Evolutionary conservation across 116 monocot genomes (phyloP), one percentile per base, ranked within the genome.

Genomic region (Papilionanthe hybrid): DNA sequence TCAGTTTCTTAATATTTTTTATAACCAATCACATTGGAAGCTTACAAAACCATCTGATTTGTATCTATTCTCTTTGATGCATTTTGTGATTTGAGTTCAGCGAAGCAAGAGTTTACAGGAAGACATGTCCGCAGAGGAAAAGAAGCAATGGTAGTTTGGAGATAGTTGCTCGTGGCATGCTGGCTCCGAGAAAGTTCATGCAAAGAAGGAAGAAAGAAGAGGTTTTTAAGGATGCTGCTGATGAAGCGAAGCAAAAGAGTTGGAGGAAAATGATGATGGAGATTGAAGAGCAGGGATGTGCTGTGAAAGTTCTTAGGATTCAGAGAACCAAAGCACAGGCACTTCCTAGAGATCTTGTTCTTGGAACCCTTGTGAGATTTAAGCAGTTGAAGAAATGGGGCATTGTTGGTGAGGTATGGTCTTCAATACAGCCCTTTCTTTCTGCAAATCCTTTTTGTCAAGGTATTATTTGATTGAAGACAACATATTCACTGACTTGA

Each of bases 351-450:
- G 88, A 87, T 82, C 80, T 93, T 58, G 87, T 98, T 71, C 84
- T 98, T 48, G 98, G 98, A 30, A 98, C 98, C n/a, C 87, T 98
- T 42, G 78, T 90, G 44, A 85, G 94, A 69, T 98, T 98, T 81
- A 98, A 98, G 90, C 98, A 98, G 84, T 72, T 94, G 56, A 94
- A 88, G 84, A 93, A 85, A 79, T 94, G 98, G 98, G 85, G 87
- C 27, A 72, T 94, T 86, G 94, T 98, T 75, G 81, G 87, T 63
- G 93, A 98, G 92, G 96, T 93, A 91, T 84, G 19, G 17, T 30
- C 78, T 25, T 20, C 29, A 25, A 18, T 48, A 44, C 12, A 19
- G 42, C 73, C 19, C 9, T 44, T 73, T 43, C 2, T 43, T 73
- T 30, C 15, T 65, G 23, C 30, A 28, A 30, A 45, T 45, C 9